A percentile compares a stretch with the other conserved stretches of the same genome.
These are phyloP conservation scores for Ceriops zippeliana DNA, from an alignment of 345 rosid genomes.

Conservation along the genomic window DNA sequence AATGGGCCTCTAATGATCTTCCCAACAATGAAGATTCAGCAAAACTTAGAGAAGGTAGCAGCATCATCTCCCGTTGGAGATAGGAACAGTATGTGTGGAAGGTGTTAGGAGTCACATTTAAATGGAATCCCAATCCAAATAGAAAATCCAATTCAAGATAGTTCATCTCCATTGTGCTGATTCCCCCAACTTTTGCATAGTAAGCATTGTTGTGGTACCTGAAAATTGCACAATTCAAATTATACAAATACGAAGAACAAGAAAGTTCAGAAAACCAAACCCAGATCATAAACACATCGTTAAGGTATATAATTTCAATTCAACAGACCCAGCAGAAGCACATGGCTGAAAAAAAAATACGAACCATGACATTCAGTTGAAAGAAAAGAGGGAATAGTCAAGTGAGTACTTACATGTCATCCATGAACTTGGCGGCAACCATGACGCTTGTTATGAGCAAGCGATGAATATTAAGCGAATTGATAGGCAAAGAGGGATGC, in stretches of 20 bases:
- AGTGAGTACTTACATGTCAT: conserved; percentile 63
- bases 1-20: conserved; percentile 32
- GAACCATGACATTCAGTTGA: no score
- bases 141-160: conserved; percentile 78
- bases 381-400: neutral
- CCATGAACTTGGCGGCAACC: conserved; percentile 90
- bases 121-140: conserved; percentile 75
- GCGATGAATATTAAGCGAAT: conserved; percentile 83
- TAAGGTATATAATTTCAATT: neutral
- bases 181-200: conserved; percentile 91
- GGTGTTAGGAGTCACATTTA: conserved; percentile 75
- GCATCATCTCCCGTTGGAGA: conserved; percentile 63
- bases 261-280: conserved; percentile 11
- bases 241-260: neutral
- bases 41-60: conserved; percentile 36
- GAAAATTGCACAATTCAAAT: conserved; percentile 3
- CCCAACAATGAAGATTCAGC: conserved; percentile 32
- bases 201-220: conserved; percentile 86
- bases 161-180: conserved; percentile 82
- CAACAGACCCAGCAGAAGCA: neutral
- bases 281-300: conserved; percentile 6
- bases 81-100: conserved; percentile 62
- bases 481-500: conserved; percentile 72
- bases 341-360: neutral
- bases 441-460: conserved; percentile 81